phyloP scores from a whole-genome alignment of 495 filamentous ascomycete genomes.

The Jackrogersella multiformis region DNA sequence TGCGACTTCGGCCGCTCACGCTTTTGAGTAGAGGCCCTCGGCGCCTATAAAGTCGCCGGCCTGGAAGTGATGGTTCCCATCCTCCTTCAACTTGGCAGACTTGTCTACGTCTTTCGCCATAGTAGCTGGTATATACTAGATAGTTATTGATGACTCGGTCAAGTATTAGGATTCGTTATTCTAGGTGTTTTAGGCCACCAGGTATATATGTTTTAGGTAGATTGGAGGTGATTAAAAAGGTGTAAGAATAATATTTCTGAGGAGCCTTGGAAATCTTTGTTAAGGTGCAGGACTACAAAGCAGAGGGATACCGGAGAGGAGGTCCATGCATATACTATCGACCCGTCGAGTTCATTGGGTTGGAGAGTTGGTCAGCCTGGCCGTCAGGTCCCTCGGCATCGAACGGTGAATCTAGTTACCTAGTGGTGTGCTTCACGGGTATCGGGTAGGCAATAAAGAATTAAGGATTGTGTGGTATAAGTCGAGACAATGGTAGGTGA shows the following conservation, averaged over 20 bases:
- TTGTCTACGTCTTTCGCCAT: slow-evolving; percentile 38
- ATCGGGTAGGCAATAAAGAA: too few species aligned
- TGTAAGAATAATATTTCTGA: neutral
- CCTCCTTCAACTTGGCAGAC: slow-evolving; percentile 61
- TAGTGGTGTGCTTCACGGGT: too few species aligned
- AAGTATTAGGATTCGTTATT: neutral
- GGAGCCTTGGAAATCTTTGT: too few species aligned
- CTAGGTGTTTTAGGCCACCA: neutral
- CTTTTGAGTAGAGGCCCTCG: slow-evolving; percentile 84
- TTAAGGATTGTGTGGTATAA: too few species aligned
- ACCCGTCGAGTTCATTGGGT: neutral
- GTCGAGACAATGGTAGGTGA: too few species aligned
- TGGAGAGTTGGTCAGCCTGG: neutral
- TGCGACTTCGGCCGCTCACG: slow-evolving; percentile 64
- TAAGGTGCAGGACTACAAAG: slow-evolving; percentile 13
- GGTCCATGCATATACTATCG: slow-evolving; percentile 4
- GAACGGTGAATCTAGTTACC: neutral
- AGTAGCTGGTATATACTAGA: slow-evolving; percentile 1
- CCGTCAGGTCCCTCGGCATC: neutral
- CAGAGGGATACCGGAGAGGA: neutral
- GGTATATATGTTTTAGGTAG: neutral
- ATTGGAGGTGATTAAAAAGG: neutral
- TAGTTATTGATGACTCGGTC: neutral
- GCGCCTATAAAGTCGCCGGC: slow-evolving; percentile 75
- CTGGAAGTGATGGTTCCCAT: slow-evolving; percentile 72